phyloP scores from a whole-genome alignment of 768 basidiomycete genomes.

The Naganishia onofrii region DNA sequence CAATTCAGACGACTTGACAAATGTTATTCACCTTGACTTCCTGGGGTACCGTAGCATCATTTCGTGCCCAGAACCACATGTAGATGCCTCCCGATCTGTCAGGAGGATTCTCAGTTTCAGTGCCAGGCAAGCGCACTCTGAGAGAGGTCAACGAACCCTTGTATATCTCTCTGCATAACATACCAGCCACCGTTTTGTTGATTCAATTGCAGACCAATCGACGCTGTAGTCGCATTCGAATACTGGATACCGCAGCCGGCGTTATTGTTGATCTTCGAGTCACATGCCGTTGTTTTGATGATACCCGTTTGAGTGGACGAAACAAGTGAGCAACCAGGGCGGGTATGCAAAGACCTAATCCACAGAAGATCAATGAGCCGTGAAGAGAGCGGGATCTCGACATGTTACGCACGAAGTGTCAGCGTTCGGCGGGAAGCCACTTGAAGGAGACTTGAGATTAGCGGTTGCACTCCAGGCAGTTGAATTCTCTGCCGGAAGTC shows the following conservation, averaged over 20 bases:
- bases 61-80: slow-evolving; percentile 65
- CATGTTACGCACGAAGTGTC: slow-evolving; percentile 13
- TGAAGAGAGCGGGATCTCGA: background rate
- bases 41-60: slow-evolving; percentile 56
- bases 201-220: slow-evolving; percentile 40
- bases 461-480: slow-evolving; percentile 41
- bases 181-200: slow-evolving; percentile 62
- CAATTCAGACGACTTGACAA: too few species aligned
- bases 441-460: slow-evolving; percentile 24
- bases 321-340: slow-evolving; percentile 27
- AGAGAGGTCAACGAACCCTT: slow-evolving; percentile 36
- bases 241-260: slow-evolving; percentile 62
- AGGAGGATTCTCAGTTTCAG: background rate
- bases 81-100: slow-evolving; percentile 56
- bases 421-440: slow-evolving; percentile 16
- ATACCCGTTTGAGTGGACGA: slow-evolving; percentile 39
- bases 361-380: background rate
- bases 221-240: slow-evolving; percentile 39
- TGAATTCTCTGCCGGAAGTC: slow-evolving; percentile 37
- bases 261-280: slow-evolving; percentile 56
- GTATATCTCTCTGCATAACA: slow-evolving; percentile 52
- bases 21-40: slow-evolving; percentile 57
- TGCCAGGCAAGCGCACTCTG: background rate
- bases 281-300: slow-evolving; percentile 39
- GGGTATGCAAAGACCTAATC: slow-evolving; percentile 44